Conservation (phyloP, 192 early-diverging fungal genomes). For the Oehlia diaphana region DNA sequence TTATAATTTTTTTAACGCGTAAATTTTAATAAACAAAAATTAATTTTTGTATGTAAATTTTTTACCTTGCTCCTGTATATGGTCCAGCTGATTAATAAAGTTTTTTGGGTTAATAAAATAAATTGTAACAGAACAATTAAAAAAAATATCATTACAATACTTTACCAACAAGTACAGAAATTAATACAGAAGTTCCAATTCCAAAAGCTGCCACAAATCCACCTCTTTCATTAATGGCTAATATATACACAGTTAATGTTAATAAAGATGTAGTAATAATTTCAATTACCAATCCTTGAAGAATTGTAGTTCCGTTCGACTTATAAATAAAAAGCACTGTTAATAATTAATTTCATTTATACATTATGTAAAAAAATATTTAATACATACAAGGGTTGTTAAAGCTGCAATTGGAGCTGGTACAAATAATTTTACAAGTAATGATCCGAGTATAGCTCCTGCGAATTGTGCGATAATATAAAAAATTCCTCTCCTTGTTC, state of each 20-base stretch:
- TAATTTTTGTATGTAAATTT: not conserved
- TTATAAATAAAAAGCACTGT: not conserved
- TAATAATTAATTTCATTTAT: not conserved
- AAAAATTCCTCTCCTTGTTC: not conserved
- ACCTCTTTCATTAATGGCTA: not conserved
- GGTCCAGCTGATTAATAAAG: not conserved
- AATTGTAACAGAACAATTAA: not conserved
- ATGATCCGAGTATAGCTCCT: not conserved
- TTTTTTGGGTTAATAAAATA: not conserved
- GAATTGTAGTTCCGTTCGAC: not conserved
- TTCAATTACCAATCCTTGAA: slow-evolving; percentile 3
- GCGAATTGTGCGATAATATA: not conserved
- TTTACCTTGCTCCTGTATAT: slow-evolving; percentile 11
- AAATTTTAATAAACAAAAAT: not conserved
- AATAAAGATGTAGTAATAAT: not conserved
- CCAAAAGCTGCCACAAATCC: not conserved
- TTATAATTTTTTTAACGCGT: not conserved
- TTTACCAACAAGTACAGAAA: slow-evolving; percentile 14
- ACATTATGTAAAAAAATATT: too few species aligned
- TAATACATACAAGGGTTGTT: slow-evolving; percentile 1
- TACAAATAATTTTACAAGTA: not conserved
- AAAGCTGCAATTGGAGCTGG: not conserved
- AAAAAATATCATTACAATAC: not conserved
- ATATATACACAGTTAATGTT: not conserved
- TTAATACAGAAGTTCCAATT: slow-evolving; percentile 1